Evolutionary conservation across 306 rosid species (phyloP).

Genomic region (Hippophae rhamnoides): DNA sequence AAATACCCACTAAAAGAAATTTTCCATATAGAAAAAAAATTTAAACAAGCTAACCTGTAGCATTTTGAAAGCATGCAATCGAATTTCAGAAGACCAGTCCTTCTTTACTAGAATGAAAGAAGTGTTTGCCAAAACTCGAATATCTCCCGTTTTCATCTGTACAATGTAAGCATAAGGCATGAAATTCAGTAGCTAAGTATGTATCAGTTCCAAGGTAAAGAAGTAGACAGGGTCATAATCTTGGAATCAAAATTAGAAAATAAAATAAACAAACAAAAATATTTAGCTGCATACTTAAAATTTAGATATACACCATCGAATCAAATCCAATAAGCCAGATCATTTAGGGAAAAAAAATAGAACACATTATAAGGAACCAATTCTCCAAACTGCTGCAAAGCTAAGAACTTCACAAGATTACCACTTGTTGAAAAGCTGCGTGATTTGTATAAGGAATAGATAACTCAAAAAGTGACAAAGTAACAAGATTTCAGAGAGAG

Average conservation of each 20-base stretch:
- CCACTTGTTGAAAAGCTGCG: background rate
- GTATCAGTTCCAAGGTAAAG: too few relatives aligned
- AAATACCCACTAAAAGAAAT: constrained; percentile 7
- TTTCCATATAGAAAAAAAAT: constrained; percentile 10
- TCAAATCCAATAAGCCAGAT: too few relatives aligned
- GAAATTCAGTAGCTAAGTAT: background rate
- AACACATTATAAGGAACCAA: too few relatives aligned
- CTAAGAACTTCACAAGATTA: background rate
- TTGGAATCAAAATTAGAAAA: too few relatives aligned
- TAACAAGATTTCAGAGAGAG: background rate
- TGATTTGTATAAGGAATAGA: background rate
- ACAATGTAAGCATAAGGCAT: constrained; percentile 14
- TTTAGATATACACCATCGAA: too few relatives aligned
- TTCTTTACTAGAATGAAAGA: constrained; percentile 64
- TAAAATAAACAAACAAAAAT: too few relatives aligned
- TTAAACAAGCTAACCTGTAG: constrained; percentile 53
- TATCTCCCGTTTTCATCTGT: constrained; percentile 71
- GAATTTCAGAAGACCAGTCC: constrained; percentile 90
- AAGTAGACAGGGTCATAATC: too few relatives aligned
- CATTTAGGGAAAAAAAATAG: too few relatives aligned
- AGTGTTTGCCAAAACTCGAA: constrained; percentile 60
- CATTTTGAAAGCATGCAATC: constrained; percentile 91
- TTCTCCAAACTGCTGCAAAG: background rate
- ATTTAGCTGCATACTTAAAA: too few relatives aligned
- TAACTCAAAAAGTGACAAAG: background rate